Evolutionary conservation across 176 grass and related monocot species (phyloP), one percentile per base, ranked within the genome.

Genomic region (Elymus sibiricus): DNA sequence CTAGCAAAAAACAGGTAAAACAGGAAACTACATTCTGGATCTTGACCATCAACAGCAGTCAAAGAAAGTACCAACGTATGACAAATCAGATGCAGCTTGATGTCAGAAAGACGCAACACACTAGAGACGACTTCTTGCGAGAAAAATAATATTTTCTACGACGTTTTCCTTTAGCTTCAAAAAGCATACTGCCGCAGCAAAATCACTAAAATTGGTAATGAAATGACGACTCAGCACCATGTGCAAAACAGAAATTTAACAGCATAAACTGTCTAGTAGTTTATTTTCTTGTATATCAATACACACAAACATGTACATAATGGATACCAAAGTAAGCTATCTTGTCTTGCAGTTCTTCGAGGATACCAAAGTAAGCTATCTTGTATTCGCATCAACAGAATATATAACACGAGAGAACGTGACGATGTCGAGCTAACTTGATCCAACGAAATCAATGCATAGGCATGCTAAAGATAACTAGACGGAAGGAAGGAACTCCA

Each of bases 31-130:
- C 29, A 77, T 49, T 44, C 37, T 31, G 40, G 35, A 77, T 77
- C 22, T 60, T 43, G 34, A 35, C 40, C 64, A 79, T 82, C 34
- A 66, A 76, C 64, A 76, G 8, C 69, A 80, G 21, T 40, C 15
- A 51, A 65, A 81, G 40, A 82, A 87, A 82, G 34, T 35, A 76
- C 31, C 21, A 65, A 27, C 10, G 73, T 44, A 38, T 80, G 66
- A 9, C 56, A 53, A 81, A 74, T 58, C 58, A 87, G 29, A 32
- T 64, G 15, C 51, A 81, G 24, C 43, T 79, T 64, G 8, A 43
- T 64, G 13, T 42, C 58, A 64, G 14, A 43, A 42, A 11, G 77
- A 79, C 40, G 34, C n/a, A 64, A 63, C 62, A 64, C 42, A 40
- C 5, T 79, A 64, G 15, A 79, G 8, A 79, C 26, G n/a, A 79